A percentile compares a stretch with the other conserved stretches of the same genome.
Evolutionary conservation across 441 rosid genomes (phyloP).

Genomic region (Erodium trifolium): DNA sequence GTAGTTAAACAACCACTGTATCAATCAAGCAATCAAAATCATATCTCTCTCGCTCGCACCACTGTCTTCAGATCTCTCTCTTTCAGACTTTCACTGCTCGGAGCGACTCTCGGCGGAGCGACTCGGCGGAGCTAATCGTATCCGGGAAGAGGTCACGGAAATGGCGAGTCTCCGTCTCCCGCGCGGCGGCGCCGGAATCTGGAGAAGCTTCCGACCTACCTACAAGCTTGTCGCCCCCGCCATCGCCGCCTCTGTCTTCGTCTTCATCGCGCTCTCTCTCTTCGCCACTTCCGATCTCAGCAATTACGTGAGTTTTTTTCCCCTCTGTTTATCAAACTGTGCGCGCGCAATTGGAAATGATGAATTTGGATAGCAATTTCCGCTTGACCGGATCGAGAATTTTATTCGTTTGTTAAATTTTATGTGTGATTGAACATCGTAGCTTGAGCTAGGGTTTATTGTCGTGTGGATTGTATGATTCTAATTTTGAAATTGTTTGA

Average conservation of each 20-base stretch:
- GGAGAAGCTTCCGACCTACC: conserved; percentile 21
- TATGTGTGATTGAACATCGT: neutral
- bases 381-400: neutral
- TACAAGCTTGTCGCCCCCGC: conserved; percentile 39
- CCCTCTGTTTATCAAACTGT: neutral
- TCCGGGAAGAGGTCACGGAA: neutral
- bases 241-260: conserved; percentile 31
- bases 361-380: neutral
- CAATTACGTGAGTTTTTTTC: conserved; percentile 34
- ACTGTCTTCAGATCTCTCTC: neutral
- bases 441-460: neutral
- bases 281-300: conserved; percentile 34
- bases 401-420: neutral
- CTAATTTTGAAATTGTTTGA: neutral
- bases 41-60: neutral
- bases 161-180: conserved; percentile 53
- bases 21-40: neutral
- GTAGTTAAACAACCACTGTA: conserved; percentile 2
- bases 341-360: neutral
- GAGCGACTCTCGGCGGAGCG: neutral
- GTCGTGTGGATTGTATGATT: neutral
- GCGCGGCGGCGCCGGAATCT: conserved; percentile 31
- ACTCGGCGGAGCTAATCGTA: neutral
- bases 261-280: conserved; percentile 46
- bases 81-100: neutral